These are phyloP conservation scores for Zygosaccharomyces sapae DNA, from an alignment of 1,139 yeast genomes.

Conservation along the genomic window DNA sequence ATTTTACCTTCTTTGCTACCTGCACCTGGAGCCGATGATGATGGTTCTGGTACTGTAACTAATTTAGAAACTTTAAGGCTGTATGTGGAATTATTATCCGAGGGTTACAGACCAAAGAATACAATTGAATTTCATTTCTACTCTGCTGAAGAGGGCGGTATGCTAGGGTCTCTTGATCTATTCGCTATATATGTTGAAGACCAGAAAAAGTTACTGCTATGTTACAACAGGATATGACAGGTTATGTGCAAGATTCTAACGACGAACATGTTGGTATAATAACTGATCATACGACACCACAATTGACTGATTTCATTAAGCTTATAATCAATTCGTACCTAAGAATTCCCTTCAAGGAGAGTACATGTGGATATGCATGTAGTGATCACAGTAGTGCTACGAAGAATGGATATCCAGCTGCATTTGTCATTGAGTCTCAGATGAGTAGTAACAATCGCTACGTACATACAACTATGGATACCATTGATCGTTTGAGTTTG, in stretches of 20 bases:
- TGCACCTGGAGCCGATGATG: constrained; percentile 97
- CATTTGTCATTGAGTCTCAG: constrained; percentile 76
- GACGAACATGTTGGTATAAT: constrained; percentile 77
- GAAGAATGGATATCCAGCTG: constrained; percentile 76
- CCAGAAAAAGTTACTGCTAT: constrained; percentile 60
- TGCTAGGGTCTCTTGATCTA: constrained; percentile 80
- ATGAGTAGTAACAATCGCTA: constrained; percentile 59
- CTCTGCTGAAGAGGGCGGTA: constrained; percentile 92
- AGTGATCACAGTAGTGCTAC: constrained; percentile 88
- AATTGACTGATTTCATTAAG: constrained; percentile 60
- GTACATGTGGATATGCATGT: constrained; percentile 87
- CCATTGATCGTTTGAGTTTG: constrained; percentile 72
- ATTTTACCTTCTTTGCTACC: constrained; percentile 62
- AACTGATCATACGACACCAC: constrained; percentile 63
- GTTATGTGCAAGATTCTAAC: constrained; percentile 60
- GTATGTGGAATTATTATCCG: constrained; percentile 38
- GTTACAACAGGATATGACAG: constrained; percentile 97
- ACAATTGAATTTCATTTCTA: constrained; percentile 90
- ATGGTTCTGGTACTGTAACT: constrained; percentile 85
- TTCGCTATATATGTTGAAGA: constrained; percentile 50
- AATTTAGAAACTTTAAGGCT: constrained; percentile 70
- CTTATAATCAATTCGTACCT: constrained; percentile 57
- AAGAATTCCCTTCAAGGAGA: constrained; percentile 64
- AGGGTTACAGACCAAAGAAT: constrained; percentile 49
- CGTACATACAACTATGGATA: constrained; percentile 76